These are phyloP conservation scores for Gossypium anomalum DNA, from an alignment of 345 rosid species.

Conservation along the genomic window DNA sequence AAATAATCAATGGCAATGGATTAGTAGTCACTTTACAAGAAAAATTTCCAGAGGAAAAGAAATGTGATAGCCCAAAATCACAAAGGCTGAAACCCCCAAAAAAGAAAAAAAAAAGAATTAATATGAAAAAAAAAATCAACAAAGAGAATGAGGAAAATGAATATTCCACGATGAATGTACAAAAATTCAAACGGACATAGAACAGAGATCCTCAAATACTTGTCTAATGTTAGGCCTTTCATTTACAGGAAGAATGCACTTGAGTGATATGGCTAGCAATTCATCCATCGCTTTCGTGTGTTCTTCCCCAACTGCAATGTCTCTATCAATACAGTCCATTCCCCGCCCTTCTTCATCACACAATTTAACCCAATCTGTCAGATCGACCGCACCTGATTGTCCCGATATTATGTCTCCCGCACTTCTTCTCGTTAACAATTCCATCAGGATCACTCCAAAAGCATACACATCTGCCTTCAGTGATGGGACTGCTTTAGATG, in stretches of 20 bases:
- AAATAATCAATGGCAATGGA: constrained; percentile 38
- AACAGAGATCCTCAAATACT: constrained; percentile 59
- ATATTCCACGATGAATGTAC: constrained; percentile 59
- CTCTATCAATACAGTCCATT: constrained; percentile 88
- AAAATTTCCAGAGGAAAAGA: constrained; percentile 22
- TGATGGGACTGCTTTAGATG: constrained; percentile 65
- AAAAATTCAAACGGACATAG: constrained; percentile 66
- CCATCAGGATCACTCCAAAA: constrained; percentile 89
- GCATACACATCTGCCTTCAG: constrained; percentile 79
- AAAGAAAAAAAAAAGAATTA: not conserved
- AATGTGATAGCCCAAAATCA: constrained; percentile 34
- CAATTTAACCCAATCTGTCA: constrained; percentile 79
- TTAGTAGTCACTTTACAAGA: constrained; percentile 45
- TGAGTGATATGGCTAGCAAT: constrained; percentile 66
- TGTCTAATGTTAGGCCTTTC: constrained; percentile 96
- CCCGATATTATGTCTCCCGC: constrained; percentile 96
- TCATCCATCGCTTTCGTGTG: constrained; percentile 81
- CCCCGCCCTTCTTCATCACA: constrained; percentile 87
- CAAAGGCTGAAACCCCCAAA: constrained; percentile 43
- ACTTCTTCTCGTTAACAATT: constrained; percentile 77
- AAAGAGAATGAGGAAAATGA: constrained; percentile 40
- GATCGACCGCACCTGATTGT: constrained; percentile 88
- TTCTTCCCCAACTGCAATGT: constrained; percentile 80
- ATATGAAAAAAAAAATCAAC: constrained; percentile 13
- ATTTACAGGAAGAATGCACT: constrained; percentile 77